Conservation (phyloP, 805 yeast species). For the Komagataella ulmi region DNA sequence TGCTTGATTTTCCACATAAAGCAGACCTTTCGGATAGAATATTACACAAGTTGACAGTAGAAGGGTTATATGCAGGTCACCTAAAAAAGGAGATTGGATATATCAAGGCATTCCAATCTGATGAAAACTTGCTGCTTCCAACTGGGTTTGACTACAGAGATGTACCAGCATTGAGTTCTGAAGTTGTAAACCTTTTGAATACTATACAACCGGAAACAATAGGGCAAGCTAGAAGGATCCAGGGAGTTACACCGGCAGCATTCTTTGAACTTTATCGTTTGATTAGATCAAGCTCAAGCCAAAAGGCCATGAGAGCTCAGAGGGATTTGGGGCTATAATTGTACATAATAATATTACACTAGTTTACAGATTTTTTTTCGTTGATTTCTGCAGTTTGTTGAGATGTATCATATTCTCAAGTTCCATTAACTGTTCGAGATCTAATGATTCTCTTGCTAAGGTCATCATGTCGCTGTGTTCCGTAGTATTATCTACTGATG, state of each 20-base stretch:
- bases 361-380: conserved; percentile 2
- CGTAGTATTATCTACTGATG: background rate
- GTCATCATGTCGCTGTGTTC: conserved; percentile 3
- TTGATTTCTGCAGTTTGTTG: conserved; percentile 7
- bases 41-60: conserved; percentile 52
- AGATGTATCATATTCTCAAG: conserved; percentile 13
- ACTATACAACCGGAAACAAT: conserved; percentile 75
- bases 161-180: conserved; percentile 57
- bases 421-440: conserved; percentile 12
- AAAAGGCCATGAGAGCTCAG: background rate
- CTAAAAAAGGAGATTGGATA: conserved; percentile 58
- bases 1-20: conserved; percentile 8
- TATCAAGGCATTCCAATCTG: conserved; percentile 69
- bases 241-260: conserved; percentile 93
- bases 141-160: conserved; percentile 43
- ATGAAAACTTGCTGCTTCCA: conserved; percentile 70
- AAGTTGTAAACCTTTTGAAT: conserved; percentile 57
- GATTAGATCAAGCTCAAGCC: conserved; percentile 12
- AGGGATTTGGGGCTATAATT: conserved; percentile 4
- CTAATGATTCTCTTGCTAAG: conserved; percentile 7
- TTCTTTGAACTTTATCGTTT: conserved; percentile 63
- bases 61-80: conserved; percentile 76
- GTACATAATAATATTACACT: background rate
- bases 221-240: conserved; percentile 91
- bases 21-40: conserved; percentile 28